Evolutionary conservation across 1,284 basidiomycete genomes (phyloP), one percentile per base, ranked within the genome.

Genomic region (Laetiporus sulphureus): DNA sequence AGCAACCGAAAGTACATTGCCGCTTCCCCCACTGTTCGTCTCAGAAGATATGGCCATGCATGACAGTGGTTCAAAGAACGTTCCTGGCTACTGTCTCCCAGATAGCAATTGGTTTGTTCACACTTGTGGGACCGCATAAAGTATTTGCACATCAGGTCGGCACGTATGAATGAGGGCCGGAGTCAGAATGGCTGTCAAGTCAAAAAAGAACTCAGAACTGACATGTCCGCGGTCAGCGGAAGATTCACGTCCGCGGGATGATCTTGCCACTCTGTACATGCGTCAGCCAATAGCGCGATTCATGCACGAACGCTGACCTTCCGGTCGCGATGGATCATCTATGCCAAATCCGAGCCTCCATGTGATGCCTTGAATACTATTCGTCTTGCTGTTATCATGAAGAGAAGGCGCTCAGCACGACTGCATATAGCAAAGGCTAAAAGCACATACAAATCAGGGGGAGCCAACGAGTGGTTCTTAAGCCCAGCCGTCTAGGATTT

Each of bases 271-370:
- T 79, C 75, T 78, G 47, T 27, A 46, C 15, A 18, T 7, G n/a
- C 5, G n/a, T 12, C 8, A 15, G n/a, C 11, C n/a, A 6, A 25
- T 12, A 16, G 8, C 11, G n/a, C 5, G 12, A 27, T 5, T 38
- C 22, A 12, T n/a, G 13, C 19, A 22, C 27, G 29, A 38, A 8
- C 5, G 52, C 62, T 23, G 46, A 73, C 74, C 75, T 67, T 79
- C 77, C 5, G 76, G 76, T 53, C 72, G 59, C 18, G 61, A 55
- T 5, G 67, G 61, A 54, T 78, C 60, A 38, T 72, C 61, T 36
- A 79, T 63, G 3, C 77, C 77, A 53, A 72, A 79, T 1, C 69
- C 77, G n/a, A 81, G 65, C 40, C 77, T 62, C 75, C 77, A 81
- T 11, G 77, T 78, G 35, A 79, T 72, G 36, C 77, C 77, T 57